A percentile compares a stretch with the other conserved stretches of the same genome.
Conservation (phyloP, 2,329 filamentous ascomycete genomes). For the Allantophomopsis cytisporea region DNA sequence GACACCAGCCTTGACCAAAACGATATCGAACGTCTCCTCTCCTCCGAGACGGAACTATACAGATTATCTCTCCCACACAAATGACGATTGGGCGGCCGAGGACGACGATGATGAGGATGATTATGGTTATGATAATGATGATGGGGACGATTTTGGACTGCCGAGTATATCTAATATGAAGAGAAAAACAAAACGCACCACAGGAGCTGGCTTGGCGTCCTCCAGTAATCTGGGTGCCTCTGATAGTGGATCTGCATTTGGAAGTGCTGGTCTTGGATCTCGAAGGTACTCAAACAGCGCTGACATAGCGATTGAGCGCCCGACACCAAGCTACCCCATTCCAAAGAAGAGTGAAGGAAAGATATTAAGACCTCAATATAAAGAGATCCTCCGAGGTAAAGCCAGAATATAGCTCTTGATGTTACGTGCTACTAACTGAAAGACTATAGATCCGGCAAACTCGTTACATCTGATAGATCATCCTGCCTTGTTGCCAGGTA, state of each 20-base stretch:
- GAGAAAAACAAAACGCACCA: slow-evolving; percentile 40
- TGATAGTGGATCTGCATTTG: slow-evolving; percentile 23
- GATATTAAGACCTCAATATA: slow-evolving; percentile 92
- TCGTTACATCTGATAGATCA: slow-evolving; percentile 90
- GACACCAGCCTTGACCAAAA: slow-evolving; percentile 38
- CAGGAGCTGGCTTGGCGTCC: slow-evolving; percentile 5
- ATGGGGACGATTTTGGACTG: slow-evolving; percentile 89
- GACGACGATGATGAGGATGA: slow-evolving; percentile 58
- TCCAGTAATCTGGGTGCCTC: slow-evolving; percentile 13
- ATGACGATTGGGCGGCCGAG: slow-evolving; percentile 69
- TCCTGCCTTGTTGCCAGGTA: slow-evolving; percentile 57
- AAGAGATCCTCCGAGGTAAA: slow-evolving; percentile 72
- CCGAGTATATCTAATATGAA: slow-evolving; percentile 89
- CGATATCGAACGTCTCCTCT: slow-evolving; percentile 38
- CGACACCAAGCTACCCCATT: slow-evolving; percentile 69
- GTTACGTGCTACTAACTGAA: background rate
- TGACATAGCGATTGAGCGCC: slow-evolving; percentile 86
- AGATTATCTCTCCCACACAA: slow-evolving; percentile 67
- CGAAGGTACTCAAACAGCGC: slow-evolving; percentile 70
- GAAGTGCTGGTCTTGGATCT: slow-evolving; percentile 20
- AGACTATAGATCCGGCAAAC: slow-evolving; percentile 61
- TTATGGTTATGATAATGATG: slow-evolving; percentile 66
- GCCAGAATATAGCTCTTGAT: slow-evolving; percentile 1
- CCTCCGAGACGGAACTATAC: slow-evolving; percentile 64
- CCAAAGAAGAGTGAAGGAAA: slow-evolving; percentile 87